These are phyloP conservation scores for Talaromyces amestolkiae DNA, from an alignment of 2,329 filamentous ascomycete species.

Conservation along the genomic window DNA sequence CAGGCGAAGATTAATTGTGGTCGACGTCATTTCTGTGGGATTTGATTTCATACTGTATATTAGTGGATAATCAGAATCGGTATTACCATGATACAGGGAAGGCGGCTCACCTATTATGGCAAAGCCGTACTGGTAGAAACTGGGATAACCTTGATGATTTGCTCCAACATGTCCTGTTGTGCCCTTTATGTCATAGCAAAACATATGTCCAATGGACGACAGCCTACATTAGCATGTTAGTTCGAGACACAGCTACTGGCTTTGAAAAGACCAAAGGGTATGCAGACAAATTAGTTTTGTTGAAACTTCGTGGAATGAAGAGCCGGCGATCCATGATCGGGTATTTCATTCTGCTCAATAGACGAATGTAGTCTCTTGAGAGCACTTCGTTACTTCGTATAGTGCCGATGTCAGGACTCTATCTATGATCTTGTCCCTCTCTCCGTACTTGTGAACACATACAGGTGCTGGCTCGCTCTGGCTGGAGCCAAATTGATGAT, in stretches of 20 bases:
- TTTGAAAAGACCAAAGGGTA: constrained; percentile 26
- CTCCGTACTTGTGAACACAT: too few species aligned
- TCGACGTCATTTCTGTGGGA: constrained; percentile 63
- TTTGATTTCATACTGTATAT: constrained; percentile 54
- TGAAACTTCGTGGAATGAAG: too few species aligned
- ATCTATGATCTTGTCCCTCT: too few species aligned
- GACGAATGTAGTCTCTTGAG: too few species aligned
- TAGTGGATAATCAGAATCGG: background rate
- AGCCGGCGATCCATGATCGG: too few species aligned
- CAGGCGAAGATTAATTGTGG: constrained; percentile 57
- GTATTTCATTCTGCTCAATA: too few species aligned
- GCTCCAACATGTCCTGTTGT: background rate
- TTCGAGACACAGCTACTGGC: background rate
- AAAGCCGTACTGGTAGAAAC: background rate
- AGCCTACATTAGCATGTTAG: constrained; percentile 5
- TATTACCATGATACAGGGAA: constrained; percentile 9
- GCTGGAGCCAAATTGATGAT: too few species aligned
- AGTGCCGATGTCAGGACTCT: too few species aligned
- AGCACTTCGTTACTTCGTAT: too few species aligned
- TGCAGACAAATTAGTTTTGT: too few species aligned
- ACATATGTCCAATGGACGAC: constrained; percentile 12
- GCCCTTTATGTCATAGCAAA: background rate
- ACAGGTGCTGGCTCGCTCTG: too few species aligned
- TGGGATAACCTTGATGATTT: constrained; percentile 17
- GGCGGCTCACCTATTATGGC: background rate